Base-by-base conservation (phyloP, 192 early-diverging fungal genomes). In the Backusella sp. region DNA sequence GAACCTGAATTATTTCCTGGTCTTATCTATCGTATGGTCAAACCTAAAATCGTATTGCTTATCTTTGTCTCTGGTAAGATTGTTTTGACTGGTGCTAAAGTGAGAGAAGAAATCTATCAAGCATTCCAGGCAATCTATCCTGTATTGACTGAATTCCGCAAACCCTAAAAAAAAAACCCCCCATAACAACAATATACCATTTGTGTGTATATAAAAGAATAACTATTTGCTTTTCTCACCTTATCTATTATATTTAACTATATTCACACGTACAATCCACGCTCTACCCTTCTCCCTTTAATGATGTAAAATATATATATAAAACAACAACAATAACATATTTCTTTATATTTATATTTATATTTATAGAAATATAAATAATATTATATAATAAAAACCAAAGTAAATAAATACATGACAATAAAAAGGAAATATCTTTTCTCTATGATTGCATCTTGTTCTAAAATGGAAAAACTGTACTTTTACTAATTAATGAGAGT, bases 21-120 rank as follows among this genome's bases (percentile, higher is more conserved):
- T 73, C 91, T 99, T 35, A 99, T 99, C 77, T 99, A 99, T 86
- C 93, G 98, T 65, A 99, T 99, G 98, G 93, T 93, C 66, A 94
- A 94, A 80, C 98, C 98, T 19, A 99, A 99, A 82, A 98, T 99
- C 75, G 98, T 99, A 52, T 83, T 99, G 77, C 90, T 99, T 32
- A 98, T 99, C 69, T 99, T 99, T 85, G 98, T 99, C 8, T 98
- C 96, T 41, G 98, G 98, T 76, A 99, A 99, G 84, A 98, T 99
- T 86, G 98, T 99, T 28, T 88, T 99, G 68, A 99, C 98, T 14
- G 98, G 98, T 56, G 98, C 98, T 32, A 99, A 98, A 86, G 94
- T 92, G 36, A 91, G 97, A 21, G 91, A 95, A 73, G 96, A 99
- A 84, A 99, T 99, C 77, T 98, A 99, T 79, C 91, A 95, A 81